Conservation (phyloP, 1,284 basidiomycete species). For the Boletus albobrunnescens region DNA sequence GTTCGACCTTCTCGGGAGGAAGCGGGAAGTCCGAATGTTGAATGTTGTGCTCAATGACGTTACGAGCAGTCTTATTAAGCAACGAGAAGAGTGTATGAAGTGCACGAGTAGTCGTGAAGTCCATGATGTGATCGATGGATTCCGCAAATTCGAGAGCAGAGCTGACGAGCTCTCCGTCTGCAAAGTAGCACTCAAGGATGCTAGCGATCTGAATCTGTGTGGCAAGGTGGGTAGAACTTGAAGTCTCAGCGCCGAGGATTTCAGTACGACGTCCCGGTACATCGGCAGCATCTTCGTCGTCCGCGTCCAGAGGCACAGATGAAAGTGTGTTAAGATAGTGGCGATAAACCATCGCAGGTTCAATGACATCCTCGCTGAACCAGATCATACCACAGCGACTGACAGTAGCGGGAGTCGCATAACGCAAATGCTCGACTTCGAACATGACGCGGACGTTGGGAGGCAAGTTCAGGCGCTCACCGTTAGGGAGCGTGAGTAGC, state of each 20-base stretch:
- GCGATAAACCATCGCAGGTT: conserved; percentile 87
- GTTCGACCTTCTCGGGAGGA: conserved; percentile 76
- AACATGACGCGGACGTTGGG: conserved; percentile 99
- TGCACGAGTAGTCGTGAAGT: conserved; percentile 89
- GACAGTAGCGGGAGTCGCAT: conserved; percentile 97
- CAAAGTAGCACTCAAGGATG: conserved; percentile 82
- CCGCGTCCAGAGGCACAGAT: conserved; percentile 79
- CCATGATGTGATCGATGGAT: conserved; percentile 95
- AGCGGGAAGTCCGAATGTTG: conserved; percentile 96
- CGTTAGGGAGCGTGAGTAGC: conserved; percentile 93
- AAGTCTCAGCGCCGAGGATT: conserved; percentile 45
- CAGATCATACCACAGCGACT: conserved; percentile 99
- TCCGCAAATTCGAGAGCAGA: conserved; percentile 77
- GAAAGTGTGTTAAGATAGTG: conserved; percentile 84
- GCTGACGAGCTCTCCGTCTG: conserved; percentile 76
- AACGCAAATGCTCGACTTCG: conserved; percentile 96
- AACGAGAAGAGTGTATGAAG: conserved; percentile 96
- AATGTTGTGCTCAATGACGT: conserved; percentile 91
- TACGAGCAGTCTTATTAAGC: conserved; percentile 93
- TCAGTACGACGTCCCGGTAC: conserved; percentile 57
- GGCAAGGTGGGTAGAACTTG: conserved; percentile 60
- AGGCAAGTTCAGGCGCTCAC: conserved; percentile 95
- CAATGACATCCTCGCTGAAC: conserved; percentile 97
- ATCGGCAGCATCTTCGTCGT: conserved; percentile 81
- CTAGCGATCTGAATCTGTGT: conserved; percentile 79